Conservation (phyloP, 371 early-diverging fungal genomes). For the Dichotomocladium elegans region DNA sequence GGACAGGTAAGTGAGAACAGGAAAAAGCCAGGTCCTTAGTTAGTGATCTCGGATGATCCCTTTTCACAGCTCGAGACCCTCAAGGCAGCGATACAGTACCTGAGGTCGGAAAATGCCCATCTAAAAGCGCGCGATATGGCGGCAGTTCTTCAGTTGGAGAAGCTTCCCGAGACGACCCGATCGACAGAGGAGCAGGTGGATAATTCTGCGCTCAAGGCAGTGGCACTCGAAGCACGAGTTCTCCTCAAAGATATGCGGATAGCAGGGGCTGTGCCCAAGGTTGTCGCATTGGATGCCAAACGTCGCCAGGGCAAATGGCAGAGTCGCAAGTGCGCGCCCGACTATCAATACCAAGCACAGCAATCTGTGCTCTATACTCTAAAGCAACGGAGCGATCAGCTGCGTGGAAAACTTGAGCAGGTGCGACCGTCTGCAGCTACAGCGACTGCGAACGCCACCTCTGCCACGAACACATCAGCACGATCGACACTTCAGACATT, state of each 20-base stretch:
- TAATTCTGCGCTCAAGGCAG: conserved; percentile 8
- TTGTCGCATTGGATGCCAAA: conserved; percentile 44
- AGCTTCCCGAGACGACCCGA: conserved; percentile 6
- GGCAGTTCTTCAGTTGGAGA: conserved; percentile 33
- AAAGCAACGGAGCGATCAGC: conserved; percentile 58
- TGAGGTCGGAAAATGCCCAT: conserved; percentile 79
- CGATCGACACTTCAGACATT: neutral
- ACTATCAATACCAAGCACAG: conserved; percentile 70
- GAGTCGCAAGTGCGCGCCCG: conserved; percentile 53
- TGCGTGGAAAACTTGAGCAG: conserved; percentile 39
- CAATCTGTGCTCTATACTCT: conserved; percentile 66
- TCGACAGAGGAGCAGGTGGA: neutral
- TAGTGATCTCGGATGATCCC: too few species aligned
- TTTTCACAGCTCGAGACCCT: conserved; percentile 54
- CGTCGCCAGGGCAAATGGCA: conserved; percentile 45
- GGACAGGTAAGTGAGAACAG: neutral
- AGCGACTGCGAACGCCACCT: neutral
- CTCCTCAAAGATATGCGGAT: conserved; percentile 46
- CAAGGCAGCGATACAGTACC: conserved; percentile 67
- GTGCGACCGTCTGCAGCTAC: neutral
- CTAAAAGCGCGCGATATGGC: conserved; percentile 59
- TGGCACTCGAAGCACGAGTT: conserved; percentile 33
- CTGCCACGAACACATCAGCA: neutral
- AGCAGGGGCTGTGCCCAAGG: conserved; percentile 51
- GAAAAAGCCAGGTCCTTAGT: neutral